Base-by-base conservation (phyloP, 2,329 filamentous ascomycete species). In the Curvularia verruculosa region DNA sequence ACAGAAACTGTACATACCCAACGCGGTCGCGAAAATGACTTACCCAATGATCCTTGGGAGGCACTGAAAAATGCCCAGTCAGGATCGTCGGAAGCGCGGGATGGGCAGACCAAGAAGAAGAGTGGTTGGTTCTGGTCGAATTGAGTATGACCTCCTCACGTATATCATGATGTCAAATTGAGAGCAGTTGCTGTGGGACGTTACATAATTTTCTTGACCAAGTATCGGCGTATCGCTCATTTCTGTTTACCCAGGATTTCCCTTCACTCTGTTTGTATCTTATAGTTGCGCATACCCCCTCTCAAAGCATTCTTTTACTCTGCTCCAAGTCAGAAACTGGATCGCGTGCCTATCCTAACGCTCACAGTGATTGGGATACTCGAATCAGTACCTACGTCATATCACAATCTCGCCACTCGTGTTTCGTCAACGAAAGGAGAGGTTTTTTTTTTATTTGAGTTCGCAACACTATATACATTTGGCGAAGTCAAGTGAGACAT, bases 1-100 rank as follows among this genome's bases (percentile, higher is more conserved):
- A 80, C 82, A 8, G 83, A 86, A 63, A 84, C 82, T 7, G 74
- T 82, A 3, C 82, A 86, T 34, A 81, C 78, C 0, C 65, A 72
- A 39, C 67, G 65, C 9, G 69, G 68, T 13, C 67, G 75, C 15
- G 64, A 68, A 12, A 23, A 31, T 9, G 45, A 54, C 8, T 5
- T n/a, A 13, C 49, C 56, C 29, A 58, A 56, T 34, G 57, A 64
- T 18, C 40, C 58, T 1, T 63, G 67, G 63, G 60, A 54, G 34
- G 39, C 54, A 5, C 40, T 60, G 24, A 57, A 61, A 26, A 54
- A 63, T 7, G 47, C 56, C 8, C 61, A 61, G 34, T 31, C 45
- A 23, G 26, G 47, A 6, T n/a, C 48, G 19, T 37, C 49, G 13
- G 51, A 62, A 24, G 23, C 51, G 15, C 29, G 56, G 9, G 46